phyloP scores from a whole-genome alignment of 495 filamentous ascomycete genomes.

The Elaphomyces granulatus region DNA sequence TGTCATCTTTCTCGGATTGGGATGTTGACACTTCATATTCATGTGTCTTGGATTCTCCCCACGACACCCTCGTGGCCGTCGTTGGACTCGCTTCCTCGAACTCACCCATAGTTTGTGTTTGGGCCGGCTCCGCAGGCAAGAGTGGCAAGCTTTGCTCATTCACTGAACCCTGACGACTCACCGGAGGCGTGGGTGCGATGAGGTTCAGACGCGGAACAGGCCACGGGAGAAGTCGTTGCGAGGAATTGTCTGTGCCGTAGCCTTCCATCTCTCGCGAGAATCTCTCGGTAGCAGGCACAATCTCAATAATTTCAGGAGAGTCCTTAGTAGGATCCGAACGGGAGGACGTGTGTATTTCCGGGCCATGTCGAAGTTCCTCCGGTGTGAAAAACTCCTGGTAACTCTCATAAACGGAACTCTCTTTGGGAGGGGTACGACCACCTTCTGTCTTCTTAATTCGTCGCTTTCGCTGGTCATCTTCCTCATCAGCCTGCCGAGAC shows the following conservation, averaged over 20 bases:
- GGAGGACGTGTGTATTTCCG: conserved; percentile 8
- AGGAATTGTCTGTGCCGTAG: conserved; percentile 11
- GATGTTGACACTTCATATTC: conserved; percentile 45
- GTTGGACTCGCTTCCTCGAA: conserved; percentile 11
- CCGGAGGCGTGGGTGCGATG: conserved; percentile 38
- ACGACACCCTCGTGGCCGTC: conserved; percentile 41
- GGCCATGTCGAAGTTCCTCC: conserved; percentile 22
- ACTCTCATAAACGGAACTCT: conserved; percentile 24
- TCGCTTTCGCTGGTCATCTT: conserved; percentile 7
- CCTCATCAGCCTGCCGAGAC: conserved; percentile 6
- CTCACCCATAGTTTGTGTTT: conserved; percentile 9
- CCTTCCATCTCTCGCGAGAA: conserved; percentile 14
- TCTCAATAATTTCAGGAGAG: conserved; percentile 18
- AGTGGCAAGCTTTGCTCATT: conserved; percentile 20
- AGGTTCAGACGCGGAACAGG: conserved; percentile 32
- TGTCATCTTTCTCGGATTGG: conserved; percentile 26
- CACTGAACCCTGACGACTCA: conserved; percentile 28
- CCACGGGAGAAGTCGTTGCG: conserved; percentile 30
- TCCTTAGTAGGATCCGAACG: conserved; percentile 5
- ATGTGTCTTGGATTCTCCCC: conserved; percentile 46
- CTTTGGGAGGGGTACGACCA: conserved; percentile 12
- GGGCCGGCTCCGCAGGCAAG: conserved; percentile 9
- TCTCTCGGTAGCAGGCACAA: conserved; percentile 17
- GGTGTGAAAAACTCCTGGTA: conserved; percentile 33
- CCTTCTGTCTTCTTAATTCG: conserved; percentile 12